phyloP scores from a whole-genome alignment of 305 asterid species.

The Ilex paraguariensis region DNA sequence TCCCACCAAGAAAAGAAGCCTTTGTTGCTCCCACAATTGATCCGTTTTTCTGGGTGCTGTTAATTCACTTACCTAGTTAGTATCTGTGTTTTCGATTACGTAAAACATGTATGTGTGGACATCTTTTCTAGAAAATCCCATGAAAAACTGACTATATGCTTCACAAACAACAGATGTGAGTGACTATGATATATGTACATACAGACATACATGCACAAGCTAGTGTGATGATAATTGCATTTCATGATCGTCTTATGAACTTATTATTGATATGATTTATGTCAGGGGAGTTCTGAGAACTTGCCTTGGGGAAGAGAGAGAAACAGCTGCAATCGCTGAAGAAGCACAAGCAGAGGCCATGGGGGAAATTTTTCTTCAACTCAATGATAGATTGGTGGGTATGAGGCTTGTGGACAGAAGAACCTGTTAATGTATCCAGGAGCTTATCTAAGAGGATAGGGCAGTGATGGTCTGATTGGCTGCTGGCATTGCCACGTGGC shows the following conservation, averaged over 20 bases:
- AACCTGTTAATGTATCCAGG: conserved; percentile 23
- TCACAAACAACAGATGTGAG: not conserved
- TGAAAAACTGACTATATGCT: not conserved
- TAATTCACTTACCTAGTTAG: not conserved
- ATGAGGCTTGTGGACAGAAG: conserved; percentile 11
- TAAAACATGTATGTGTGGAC: not conserved
- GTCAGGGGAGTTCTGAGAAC: conserved; percentile 9
- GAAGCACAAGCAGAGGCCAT: conserved; percentile 94
- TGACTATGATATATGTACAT: not conserved
- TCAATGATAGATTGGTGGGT: conserved; percentile 13
- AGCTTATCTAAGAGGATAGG: conserved; percentile 77
- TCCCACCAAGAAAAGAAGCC: conserved; percentile 72
- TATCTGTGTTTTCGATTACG: not conserved
- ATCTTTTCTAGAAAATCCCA: not conserved
- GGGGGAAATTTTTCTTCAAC: conserved; percentile 12
- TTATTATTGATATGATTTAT: too few species aligned
- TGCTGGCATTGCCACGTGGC: conserved; percentile 68
- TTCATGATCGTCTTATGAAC: too few species aligned
- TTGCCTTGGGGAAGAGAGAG: conserved; percentile 79
- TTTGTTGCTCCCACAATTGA: conserved; percentile 48
- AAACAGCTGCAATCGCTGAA: conserved; percentile 76
- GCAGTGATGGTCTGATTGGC: conserved; percentile 53
- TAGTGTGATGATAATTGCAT: too few species aligned
- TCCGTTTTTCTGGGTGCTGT: conserved; percentile 66
- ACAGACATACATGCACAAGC: too few species aligned